Percentiles rank a stretch among this genome's conserved stretches.
Evolutionary conservation across 164 flowering plant genomes (phyloP).

Genomic region (Magnolia changhungtana): DNA sequence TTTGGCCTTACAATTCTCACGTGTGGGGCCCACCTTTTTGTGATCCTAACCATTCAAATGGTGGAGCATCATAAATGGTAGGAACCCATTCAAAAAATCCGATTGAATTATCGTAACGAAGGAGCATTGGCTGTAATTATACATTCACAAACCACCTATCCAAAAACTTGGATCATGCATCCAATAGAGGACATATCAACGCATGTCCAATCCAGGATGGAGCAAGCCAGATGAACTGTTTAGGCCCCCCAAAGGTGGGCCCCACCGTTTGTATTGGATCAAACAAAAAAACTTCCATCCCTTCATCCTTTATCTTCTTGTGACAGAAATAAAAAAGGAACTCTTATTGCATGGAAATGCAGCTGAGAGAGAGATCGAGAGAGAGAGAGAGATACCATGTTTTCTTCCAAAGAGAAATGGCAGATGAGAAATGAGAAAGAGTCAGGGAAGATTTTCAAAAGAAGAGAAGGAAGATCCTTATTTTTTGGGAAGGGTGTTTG

Average conservation of each 20-base stretch:
- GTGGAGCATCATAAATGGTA: no score
- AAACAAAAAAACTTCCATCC: not conserved
- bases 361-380: not conserved
- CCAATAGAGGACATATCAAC: not conserved
- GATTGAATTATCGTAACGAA: no score
- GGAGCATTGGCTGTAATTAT: no score
- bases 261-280: not conserved
- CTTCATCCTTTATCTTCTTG: not conserved
- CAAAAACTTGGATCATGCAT: not conserved
- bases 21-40: no score
- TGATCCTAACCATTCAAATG: no score
- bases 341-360: not conserved
- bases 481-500: conserved; percentile 1
- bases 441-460: not conserved
- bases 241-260: not conserved
- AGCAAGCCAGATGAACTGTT: not conserved
- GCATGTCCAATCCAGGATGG: not conserved
- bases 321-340: not conserved
- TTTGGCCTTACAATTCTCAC: no score
- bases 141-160: no score
- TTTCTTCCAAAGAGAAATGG: conserved; percentile 2
- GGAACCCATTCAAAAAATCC: no score
- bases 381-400: conserved; percentile 5
- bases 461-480: conserved; percentile 8
- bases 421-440: conserved; percentile 3